Evolutionary conservation across 1,139 yeast genomes (phyloP), one percentile per base, ranked within the genome.

Genomic region (Kluyveromyces marxianus): DNA sequence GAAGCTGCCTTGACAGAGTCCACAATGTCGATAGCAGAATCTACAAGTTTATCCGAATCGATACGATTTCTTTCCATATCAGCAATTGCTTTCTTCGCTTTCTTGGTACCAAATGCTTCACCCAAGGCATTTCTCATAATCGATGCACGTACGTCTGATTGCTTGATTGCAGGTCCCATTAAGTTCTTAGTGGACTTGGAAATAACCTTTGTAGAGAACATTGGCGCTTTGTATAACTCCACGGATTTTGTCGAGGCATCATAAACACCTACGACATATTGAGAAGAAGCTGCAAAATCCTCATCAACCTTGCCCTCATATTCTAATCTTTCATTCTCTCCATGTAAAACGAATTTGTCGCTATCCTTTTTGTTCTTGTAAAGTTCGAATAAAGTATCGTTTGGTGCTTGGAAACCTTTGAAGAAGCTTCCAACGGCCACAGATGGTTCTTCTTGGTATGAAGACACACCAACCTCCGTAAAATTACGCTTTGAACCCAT

Each of bases 81-180:
- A 44, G 78, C 72, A 61, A 94, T 86, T 35, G 96, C 95, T 59
- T 87, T 84, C 69, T 88, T 90, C 50, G 97, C 97, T 69, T 83
- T 90, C 69, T 87, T 88, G 50, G 98, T 90, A 75, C 99, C 99
- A 57, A 92, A 92, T 2, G 95, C 94, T 67, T 88, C 92, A 61
- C 98, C 98, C 59, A 92, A 75, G 3, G 87, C 86, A 52, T 77
- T 85, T 63, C 96, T 76, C 67, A 85, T 87, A 10, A 72, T 70
- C 37, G 72, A 66, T 54, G 71, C 69, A 58, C 80, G 74, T 10
- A 74, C 71, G 50, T 81, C 80, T 33, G 69, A 66, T 34, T 53
- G 59, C 65, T 74, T 79, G 49, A 85, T 72, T 28, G 72, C 68
- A 32, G 92, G 94, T 2, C 89, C 85, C 41, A 69, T 69, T 52